phyloP scores from a whole-genome alignment of 345 rosid species.

The Bruguiera gymnorhiza region DNA sequence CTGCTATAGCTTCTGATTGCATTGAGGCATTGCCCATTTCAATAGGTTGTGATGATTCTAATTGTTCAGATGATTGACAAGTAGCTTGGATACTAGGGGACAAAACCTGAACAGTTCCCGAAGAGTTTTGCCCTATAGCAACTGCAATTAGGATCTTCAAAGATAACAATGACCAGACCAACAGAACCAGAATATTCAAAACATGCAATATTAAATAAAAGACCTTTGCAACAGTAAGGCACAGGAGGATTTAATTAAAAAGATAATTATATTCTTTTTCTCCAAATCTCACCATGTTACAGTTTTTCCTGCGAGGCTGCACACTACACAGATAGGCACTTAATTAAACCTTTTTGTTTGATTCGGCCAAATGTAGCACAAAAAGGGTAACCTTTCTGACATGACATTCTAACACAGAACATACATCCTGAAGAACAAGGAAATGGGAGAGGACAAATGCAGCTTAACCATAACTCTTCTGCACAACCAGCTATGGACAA shows the following conservation, averaged over 20 bases:
- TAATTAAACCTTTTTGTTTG: not conserved
- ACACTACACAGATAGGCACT: not conserved
- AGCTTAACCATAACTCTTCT: not conserved
- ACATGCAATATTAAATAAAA: not conserved
- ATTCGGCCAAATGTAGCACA: not conserved
- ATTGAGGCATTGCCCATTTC: conserved; percentile 16
- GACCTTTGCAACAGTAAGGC: not conserved
- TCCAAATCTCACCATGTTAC: not conserved
- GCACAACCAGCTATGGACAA: not conserved
- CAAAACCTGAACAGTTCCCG: conserved; percentile 37
- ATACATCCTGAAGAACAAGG: not conserved
- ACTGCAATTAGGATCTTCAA: conserved; percentile 25
- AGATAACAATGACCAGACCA: not conserved
- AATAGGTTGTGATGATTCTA: conserved; percentile 40
- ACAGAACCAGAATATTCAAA: not conserved
- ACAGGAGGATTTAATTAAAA: not conserved
- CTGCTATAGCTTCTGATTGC: conserved; percentile 44
- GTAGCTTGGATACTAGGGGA: conserved; percentile 44
- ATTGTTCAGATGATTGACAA: conserved; percentile 42
- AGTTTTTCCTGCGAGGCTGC: not conserved
- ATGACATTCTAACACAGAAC: not conserved
- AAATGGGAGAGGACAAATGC: not conserved
- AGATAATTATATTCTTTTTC: not conserved
- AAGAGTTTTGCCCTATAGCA: conserved; percentile 33
- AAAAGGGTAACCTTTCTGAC: not conserved